Evolutionary conservation across 2,329 filamentous ascomycete genomes (phyloP).

Genomic region (Neonectria punicea): DNA sequence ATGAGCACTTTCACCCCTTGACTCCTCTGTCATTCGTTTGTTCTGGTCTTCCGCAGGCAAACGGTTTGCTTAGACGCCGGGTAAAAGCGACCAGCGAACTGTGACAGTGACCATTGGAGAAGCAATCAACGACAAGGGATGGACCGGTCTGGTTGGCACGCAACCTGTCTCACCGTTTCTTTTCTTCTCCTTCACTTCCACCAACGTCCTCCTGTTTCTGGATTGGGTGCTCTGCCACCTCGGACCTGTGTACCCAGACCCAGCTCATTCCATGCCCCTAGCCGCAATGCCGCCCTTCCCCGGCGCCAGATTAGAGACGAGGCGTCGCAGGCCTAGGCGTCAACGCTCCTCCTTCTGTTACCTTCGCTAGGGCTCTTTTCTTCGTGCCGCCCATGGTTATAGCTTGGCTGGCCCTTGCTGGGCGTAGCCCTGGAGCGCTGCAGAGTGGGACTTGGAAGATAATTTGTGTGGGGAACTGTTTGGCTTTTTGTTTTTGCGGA

Average conservation of each 20-base stretch:
- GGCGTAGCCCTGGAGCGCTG: constrained; percentile 19
- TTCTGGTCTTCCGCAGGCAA: neutral
- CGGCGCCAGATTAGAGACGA: constrained; percentile 27
- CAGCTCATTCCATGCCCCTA: constrained; percentile 17
- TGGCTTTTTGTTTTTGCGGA: constrained; percentile 23
- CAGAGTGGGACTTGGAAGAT: constrained; percentile 29
- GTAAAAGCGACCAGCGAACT: neutral
- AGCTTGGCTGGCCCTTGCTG: constrained; percentile 15
- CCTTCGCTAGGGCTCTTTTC: constrained; percentile 8
- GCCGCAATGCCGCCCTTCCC: constrained; percentile 24
- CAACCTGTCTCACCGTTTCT: constrained; percentile 25
- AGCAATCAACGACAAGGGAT: constrained; percentile 8
- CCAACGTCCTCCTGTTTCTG: constrained; percentile 20
- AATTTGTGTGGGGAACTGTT: constrained; percentile 28
- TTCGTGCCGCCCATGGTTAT: constrained; percentile 10
- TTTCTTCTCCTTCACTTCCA: constrained; percentile 8
- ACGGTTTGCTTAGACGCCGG: neutral
- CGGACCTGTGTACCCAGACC: constrained; percentile 1
- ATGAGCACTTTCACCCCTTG: constrained; percentile 19
- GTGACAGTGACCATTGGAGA: constrained; percentile 5
- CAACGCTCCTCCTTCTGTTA: constrained; percentile 11
- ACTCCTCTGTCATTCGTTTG: constrained; percentile 3
- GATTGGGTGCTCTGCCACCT: constrained; percentile 8
- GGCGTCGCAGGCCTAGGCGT: constrained; percentile 6
- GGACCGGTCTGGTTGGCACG: constrained; percentile 18